phyloP scores from a whole-genome alignment of 1,139 yeast genomes.

The Candida sojae region DNA sequence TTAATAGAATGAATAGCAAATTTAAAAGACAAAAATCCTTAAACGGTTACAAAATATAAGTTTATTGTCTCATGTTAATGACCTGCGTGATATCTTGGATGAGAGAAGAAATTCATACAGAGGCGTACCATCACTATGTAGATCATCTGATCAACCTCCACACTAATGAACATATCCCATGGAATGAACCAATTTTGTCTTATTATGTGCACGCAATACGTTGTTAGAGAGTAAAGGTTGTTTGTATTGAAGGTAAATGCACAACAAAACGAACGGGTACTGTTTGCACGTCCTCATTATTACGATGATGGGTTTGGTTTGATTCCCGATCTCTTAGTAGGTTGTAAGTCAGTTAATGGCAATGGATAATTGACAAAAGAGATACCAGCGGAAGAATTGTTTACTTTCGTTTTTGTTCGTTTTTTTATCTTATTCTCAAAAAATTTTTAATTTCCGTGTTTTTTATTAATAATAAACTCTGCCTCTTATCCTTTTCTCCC shows the following conservation, averaged over 20 bases:
- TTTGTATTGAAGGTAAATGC: background rate
- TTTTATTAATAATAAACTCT: no score
- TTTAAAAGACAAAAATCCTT: background rate
- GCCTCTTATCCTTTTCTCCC: no score
- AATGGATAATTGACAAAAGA: background rate
- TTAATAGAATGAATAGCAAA: no score
- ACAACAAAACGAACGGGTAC: background rate
- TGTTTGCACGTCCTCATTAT: background rate
- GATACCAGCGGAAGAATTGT: background rate
- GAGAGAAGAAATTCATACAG: background rate
- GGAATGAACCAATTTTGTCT: background rate
- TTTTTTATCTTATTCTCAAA: no score
- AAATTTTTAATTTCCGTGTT: no score
- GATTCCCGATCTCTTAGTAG: background rate
- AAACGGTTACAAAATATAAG: background rate
- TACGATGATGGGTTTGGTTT: background rate
- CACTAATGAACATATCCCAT: background rate
- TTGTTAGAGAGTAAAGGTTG: no score
- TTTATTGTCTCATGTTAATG: conserved; percentile 1
- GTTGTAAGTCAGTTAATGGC: background rate
- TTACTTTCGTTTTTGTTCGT: no score
- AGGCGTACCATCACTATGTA: background rate
- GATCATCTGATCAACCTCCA: background rate
- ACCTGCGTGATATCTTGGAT: conserved; percentile 1
- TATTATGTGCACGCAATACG: no score